Evolutionary conservation across 257 asterid species (phyloP), one percentile per base, ranked within the genome.

Genomic region (Plantago elongata): DNA sequence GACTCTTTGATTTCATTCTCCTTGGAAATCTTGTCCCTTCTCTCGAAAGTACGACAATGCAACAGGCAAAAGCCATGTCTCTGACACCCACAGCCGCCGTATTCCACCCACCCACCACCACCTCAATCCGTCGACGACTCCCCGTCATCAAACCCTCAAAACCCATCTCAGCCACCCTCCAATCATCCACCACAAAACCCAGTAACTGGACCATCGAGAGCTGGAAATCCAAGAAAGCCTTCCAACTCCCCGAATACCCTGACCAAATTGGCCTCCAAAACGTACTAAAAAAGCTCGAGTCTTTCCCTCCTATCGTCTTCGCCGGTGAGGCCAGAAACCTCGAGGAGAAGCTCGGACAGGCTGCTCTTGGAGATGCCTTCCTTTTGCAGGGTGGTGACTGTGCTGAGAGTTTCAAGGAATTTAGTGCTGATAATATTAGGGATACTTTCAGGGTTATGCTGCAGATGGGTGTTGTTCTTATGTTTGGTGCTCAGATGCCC

Each of bases 271-370:
- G 63, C 5, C 60, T 80, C 47, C 65, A 80, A 14, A 14, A 68
- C 3, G 83, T 80, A 3, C 66, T 77, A 11, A 63, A 68, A 34
- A 74, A 72, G 11, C 61, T 80, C 13, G 83, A 80, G 50, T 57
- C 61, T 8, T 77, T 62, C 22, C 86, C 86, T 7, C 86, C 83
- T 0, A 45, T 80, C 34, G 86, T 80, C 14, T 80, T 80, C 59
- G 81, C 83, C 34, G 83, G 86, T n/a, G 83, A 80, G 46, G 86
- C 80, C 22, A 69, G 86, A 67, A 80, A 27, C 37, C 61, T 80
- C 51, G 86, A 80, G 78, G 86, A 77, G 65, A 74, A 45, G 51
- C 70, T 80, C 61, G 81, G 75, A n/a, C 72, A 80, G 48, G 86
- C 81, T 27, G 83, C 86, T 4, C n/a, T 80, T 71, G 86, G 83